These are phyloP conservation scores for Breviolum minutum DNA, from an alignment of 73 alveolate genomes.

Conservation along the genomic window DNA sequence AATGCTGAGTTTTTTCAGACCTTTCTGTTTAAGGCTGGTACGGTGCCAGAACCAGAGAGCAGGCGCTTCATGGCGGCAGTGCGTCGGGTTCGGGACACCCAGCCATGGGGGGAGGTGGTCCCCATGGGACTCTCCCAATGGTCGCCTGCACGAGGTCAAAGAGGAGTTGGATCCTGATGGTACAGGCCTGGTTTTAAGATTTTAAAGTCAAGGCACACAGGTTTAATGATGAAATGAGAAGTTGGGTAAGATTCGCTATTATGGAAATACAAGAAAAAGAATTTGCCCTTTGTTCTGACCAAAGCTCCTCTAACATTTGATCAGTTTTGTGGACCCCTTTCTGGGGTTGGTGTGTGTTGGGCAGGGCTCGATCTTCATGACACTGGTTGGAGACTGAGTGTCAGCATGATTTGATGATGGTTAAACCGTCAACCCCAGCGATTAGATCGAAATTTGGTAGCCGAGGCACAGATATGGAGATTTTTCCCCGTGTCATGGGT, in stretches of 20 bases:
- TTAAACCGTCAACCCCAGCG: background rate
- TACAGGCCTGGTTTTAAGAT: conserved; percentile 7
- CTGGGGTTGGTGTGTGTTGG: no score
- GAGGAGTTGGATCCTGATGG: conserved; percentile 94
- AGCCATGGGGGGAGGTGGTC: background rate
- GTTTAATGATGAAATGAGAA: background rate
- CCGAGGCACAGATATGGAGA: conserved; percentile 88
- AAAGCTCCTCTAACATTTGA: no score
- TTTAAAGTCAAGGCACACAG: background rate
- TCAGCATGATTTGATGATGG: background rate
- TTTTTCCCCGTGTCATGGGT: conserved; percentile 90
- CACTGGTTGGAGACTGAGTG: conserved; percentile 10
- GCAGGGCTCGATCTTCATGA: conserved; percentile 83
- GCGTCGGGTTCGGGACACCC: conserved; percentile 26
- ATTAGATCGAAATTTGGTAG: background rate
- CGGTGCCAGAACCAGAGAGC: conserved; percentile 93
- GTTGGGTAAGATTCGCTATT: background rate
- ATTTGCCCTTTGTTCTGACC: background rate
- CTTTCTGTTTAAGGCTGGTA: conserved; percentile 56
- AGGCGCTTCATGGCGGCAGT: conserved; percentile 95
- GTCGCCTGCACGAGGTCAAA: conserved; percentile 45
- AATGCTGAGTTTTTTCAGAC: background rate
- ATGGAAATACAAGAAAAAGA: background rate
- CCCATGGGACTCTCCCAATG: background rate
- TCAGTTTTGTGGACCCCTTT: no score